Conservation (phyloP, 129 eudicot species). For the Flaveria trinervia region DNA sequence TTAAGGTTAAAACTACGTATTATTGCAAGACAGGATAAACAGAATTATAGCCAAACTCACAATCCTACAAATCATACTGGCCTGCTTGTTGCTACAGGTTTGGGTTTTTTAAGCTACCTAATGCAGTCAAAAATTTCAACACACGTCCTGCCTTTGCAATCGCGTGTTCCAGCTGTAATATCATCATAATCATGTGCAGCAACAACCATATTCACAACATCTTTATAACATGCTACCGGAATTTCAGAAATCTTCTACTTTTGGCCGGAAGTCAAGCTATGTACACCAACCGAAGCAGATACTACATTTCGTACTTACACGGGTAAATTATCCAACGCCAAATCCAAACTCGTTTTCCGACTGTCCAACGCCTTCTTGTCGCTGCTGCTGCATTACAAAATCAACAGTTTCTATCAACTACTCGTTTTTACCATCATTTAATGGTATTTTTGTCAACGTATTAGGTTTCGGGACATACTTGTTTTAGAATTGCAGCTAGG, state of each 20-base stretch:
- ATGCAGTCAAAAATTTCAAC: constrained; percentile 39
- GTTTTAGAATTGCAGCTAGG: constrained; percentile 78
- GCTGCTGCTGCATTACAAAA: constrained; percentile 42
- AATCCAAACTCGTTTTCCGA: constrained; percentile 61
- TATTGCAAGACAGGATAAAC: constrained; percentile 7
- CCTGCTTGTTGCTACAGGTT: constrained; percentile 5
- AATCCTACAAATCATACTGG: constrained; percentile 33
- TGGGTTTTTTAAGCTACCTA: constrained; percentile 37
- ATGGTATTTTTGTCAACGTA: not conserved
- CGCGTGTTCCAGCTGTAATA: not conserved
- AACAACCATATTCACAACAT: constrained; percentile 33
- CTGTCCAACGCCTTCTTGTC: constrained; percentile 53
- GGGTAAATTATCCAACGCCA: constrained; percentile 76
- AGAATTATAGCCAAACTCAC: constrained; percentile 26
- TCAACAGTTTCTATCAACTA: not conserved
- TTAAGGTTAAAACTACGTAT: not conserved
- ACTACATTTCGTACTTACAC: constrained; percentile 48
- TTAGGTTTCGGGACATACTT: constrained; percentile 40
- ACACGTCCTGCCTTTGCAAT: constrained; percentile 40
- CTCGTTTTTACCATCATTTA: not conserved
- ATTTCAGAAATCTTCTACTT: constrained; percentile 26
- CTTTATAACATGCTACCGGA: constrained; percentile 27
- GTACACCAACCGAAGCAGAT: not conserved
- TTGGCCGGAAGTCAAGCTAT: constrained; percentile 30
- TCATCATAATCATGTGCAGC: constrained; percentile 26